Conservation (phyloP, 2,329 filamentous ascomycete species). For the Alternaria longipes region DNA sequence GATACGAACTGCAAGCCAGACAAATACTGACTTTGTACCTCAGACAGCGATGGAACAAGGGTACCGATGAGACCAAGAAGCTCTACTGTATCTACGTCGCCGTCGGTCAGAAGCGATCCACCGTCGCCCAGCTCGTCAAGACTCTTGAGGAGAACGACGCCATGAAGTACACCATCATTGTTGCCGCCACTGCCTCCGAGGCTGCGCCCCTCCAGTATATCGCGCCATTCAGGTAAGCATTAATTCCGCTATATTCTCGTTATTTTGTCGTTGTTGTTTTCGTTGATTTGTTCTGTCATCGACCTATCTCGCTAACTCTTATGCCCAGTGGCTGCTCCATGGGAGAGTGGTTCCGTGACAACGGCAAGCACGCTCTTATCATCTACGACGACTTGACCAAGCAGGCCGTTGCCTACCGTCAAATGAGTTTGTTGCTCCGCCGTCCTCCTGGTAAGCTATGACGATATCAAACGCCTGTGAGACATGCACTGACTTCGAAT, state of each 20-base stretch:
- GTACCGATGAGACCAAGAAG: constrained; percentile 92
- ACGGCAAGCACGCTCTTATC: constrained; percentile 86
- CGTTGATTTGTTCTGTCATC: no score
- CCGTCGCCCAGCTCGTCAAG: constrained; percentile 98
- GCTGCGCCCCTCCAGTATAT: constrained; percentile 85
- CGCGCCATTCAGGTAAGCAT: no score
- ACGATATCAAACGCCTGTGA: background rate
- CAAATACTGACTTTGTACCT: background rate
- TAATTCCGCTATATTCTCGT: no score
- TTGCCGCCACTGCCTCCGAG: constrained; percentile 97
- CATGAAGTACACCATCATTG: constrained; percentile 96
- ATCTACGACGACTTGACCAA: constrained; percentile 96
- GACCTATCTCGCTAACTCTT: no score
- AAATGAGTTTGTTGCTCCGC: constrained; percentile 98
- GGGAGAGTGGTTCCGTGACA: constrained; percentile 72
- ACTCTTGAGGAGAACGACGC: constrained; percentile 99
- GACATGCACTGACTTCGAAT: background rate
- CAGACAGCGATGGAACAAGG: constrained; percentile 77
- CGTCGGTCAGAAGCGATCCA: constrained; percentile 99
- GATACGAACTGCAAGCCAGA: background rate
- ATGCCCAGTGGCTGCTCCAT: background rate
- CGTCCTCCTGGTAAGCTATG: constrained; percentile 74
- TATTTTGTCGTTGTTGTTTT: no score
- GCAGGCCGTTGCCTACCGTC: constrained; percentile 97
- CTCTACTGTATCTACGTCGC: constrained; percentile 99